phyloP scores from a whole-genome alignment of 2,329 filamentous ascomycete genomes.

The Aspergillus sp. region DNA sequence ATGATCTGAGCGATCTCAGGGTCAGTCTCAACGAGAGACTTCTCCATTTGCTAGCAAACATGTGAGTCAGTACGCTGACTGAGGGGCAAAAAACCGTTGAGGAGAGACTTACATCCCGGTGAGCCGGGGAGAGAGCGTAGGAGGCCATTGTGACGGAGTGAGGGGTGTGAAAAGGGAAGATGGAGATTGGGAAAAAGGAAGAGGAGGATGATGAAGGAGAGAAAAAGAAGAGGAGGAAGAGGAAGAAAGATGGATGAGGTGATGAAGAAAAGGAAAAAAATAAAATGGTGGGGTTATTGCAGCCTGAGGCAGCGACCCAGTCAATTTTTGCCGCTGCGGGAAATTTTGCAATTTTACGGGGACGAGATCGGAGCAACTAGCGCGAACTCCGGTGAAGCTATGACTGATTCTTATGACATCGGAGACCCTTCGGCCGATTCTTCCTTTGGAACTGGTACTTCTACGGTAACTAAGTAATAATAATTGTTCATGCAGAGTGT shows the following conservation, averaged over 20 bases:
- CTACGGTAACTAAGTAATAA: too few relatives aligned
- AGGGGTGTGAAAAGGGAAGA: constrained; percentile 9
- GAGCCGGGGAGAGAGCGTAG: constrained; percentile 65
- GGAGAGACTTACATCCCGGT: constrained; percentile 58
- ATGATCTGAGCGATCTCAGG: constrained; percentile 96
- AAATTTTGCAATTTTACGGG: too few relatives aligned
- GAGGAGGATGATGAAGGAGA: constrained; percentile 4
- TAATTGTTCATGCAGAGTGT: too few relatives aligned
- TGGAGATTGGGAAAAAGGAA: constrained; percentile 7
- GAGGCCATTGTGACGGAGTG: constrained; percentile 38
- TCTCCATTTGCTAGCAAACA: constrained; percentile 81
- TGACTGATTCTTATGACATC: background rate
- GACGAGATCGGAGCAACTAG: background rate
- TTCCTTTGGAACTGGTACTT: too few relatives aligned
- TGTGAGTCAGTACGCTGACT: constrained; percentile 28
- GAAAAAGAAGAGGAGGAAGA: constrained; percentile 2
- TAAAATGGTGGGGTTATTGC: background rate
- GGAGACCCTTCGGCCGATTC: background rate
- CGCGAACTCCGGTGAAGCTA: too few relatives aligned
- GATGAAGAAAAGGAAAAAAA: constrained; percentile 1
- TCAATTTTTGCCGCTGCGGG: too few relatives aligned
- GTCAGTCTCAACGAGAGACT: constrained; percentile 85
- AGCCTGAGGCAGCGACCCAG: background rate
- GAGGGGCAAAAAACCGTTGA: constrained; percentile 11
- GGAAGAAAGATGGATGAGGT: constrained; percentile 9